phyloP scores from a whole-genome alignment of 331 rosid genomes.

The Acacia concinna region DNA sequence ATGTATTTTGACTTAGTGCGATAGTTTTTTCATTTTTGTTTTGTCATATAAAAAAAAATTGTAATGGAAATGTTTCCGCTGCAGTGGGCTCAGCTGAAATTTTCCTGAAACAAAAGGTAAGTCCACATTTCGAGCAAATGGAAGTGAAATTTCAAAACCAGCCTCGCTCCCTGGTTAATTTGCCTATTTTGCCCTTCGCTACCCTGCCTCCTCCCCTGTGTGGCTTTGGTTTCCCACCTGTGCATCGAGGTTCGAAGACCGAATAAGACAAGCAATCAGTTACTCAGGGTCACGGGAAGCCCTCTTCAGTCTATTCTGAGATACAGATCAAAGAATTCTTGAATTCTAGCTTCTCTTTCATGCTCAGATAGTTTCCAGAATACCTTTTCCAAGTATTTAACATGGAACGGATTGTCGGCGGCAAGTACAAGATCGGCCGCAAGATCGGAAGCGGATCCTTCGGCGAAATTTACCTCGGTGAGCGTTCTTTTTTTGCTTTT shows the following conservation, averaged over 20 bases:
- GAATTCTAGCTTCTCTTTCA: conserved; percentile 17
- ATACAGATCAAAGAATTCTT: conserved; percentile 23
- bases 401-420: conserved; percentile 91
- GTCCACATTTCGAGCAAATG: background rate
- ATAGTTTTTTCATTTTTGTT: no score
- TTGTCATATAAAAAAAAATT: no score
- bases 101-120: no score
- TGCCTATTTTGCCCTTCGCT: conserved; percentile 14
- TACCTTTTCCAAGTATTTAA: conserved; percentile 26
- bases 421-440: conserved; percentile 88
- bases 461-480: conserved; percentile 92
- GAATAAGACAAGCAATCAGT: background rate
- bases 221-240: conserved; percentile 39
- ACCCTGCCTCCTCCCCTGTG: background rate
- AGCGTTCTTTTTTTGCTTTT: background rate
- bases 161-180: conserved; percentile 31
- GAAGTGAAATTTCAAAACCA: conserved; percentile 22
- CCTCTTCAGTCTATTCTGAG: background rate
- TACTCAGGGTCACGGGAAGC: background rate
- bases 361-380: conserved; percentile 39
- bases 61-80: no score
- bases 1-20: no score
- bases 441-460: conserved; percentile 99
- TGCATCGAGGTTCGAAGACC: background rate
- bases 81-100: no score